phyloP scores from a whole-genome alignment of 1,284 basidiomycete genomes.

The Jaminaea rosea region DNA sequence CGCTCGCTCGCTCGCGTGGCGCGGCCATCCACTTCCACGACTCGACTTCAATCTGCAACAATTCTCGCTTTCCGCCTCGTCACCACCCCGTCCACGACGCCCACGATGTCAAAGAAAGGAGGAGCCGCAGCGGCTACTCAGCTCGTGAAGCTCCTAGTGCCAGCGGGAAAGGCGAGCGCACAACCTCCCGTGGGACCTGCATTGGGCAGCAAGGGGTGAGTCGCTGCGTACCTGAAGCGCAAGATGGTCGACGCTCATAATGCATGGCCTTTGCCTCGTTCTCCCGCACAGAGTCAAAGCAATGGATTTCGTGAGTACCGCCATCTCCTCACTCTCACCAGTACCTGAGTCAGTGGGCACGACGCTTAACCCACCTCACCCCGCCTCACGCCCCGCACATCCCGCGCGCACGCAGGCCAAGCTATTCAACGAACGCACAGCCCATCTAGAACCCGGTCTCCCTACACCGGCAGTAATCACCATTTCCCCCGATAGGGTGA shows the following conservation, averaged over 20 bases:
- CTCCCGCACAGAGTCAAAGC: no score
- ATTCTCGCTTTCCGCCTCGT: background rate
- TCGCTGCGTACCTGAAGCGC: no score
- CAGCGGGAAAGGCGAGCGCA: constrained; percentile 88
- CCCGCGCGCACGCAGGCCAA: no score
- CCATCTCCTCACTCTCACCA: constrained; percentile 8
- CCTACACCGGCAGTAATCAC: constrained; percentile 85
- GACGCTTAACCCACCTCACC: background rate
- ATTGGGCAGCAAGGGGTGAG: constrained; percentile 92
- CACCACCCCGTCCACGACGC: background rate
- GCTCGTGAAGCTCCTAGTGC: constrained; percentile 62
- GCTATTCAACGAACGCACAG: constrained; percentile 58
- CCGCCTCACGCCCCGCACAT: background rate
- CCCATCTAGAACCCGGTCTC: constrained; percentile 74
- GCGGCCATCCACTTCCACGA: background rate
- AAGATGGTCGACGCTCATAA: no score
- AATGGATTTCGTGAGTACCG: constrained; percentile 84
- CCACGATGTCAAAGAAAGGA: constrained; percentile 33
- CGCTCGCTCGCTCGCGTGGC: background rate
- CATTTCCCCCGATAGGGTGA: constrained; percentile 69
- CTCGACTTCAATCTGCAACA: background rate
- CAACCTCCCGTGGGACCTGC: constrained; percentile 95
- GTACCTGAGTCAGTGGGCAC: background rate
- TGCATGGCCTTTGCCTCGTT: no score
- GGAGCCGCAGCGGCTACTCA: constrained; percentile 28